Evolutionary conservation across 257 asterid species (phyloP), one percentile per base, ranked within the genome.

Genomic region (Salvia splendens): DNA sequence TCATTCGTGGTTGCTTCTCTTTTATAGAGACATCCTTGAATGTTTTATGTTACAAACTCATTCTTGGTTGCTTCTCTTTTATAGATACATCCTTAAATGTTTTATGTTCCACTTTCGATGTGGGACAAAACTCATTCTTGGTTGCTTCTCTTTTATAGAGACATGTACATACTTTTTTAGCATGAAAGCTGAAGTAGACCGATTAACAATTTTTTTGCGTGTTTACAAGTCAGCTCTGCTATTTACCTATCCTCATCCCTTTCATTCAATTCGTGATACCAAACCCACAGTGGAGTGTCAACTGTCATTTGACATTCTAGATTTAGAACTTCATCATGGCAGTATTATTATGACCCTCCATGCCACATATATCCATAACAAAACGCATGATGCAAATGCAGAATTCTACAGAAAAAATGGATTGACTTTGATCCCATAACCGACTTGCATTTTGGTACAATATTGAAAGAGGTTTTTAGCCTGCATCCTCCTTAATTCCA

Each of bases 261-360:
- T 11, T 56, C 58, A 9, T 30, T 52, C 15, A 52, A 30, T 14
- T 42, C 43, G 50, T 52, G 57, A 3, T 50, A 28, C 53, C n/a
- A n/a, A n/a, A n/a, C n/a, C n/a, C n/a, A n/a, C n/a, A n/a, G n/a
- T n/a, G n/a, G n/a, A n/a, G n/a, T n/a, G n/a, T n/a, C n/a, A n/a
- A n/a, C n/a, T n/a, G n/a, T n/a, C n/a, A n/a, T n/a, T n/a, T n/a
- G n/a, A n/a, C n/a, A n/a, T n/a, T n/a, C n/a, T 24, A 45, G 28
- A 49, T 54, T 6, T 62, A 38, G 51, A 52, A 41, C 64, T 71
- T 28, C 17, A 47, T 16, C 60, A 33, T 40, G 58, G 15, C 4
- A 28, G 10, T 8, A 71, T 38, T 51, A 57, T 28, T 38, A 50
- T 50, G 56, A 8, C 17, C 28, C 33, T 50, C 35, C 57, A 51